Evolutionary conservation across 495 filamentous ascomycete species (phyloP).

Genomic region (Trypethelium eluteriae): DNA sequence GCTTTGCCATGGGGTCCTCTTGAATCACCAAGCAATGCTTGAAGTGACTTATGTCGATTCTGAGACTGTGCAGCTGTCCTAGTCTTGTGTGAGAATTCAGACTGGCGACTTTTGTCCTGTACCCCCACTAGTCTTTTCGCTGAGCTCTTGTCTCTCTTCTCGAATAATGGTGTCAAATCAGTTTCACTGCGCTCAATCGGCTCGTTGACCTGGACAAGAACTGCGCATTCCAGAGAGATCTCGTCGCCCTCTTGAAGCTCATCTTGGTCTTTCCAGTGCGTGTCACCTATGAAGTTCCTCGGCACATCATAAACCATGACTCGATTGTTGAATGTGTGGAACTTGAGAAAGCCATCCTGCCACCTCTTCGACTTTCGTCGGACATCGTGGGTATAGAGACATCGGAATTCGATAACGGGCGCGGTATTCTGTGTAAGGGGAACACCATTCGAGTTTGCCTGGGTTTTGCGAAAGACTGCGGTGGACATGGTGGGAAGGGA

Average conservation of each 20-base stretch:
- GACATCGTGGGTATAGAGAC: conserved; percentile 79
- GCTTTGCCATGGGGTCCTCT: conserved; percentile 44
- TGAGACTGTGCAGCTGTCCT: conserved; percentile 16
- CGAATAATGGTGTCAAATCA: conserved; percentile 64
- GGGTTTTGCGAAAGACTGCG: conserved; percentile 18
- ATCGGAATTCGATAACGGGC: conserved; percentile 67
- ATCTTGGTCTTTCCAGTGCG: conserved; percentile 64
- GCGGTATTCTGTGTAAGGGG: conserved; percentile 55
- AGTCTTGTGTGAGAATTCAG: neutral
- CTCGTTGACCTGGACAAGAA: conserved; percentile 73
- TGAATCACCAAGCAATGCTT: conserved; percentile 51
- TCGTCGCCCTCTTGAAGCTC: conserved; percentile 71
- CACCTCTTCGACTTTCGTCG: conserved; percentile 81
- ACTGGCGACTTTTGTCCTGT: conserved; percentile 8
- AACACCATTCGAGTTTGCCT: conserved; percentile 23
- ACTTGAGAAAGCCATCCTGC: conserved; percentile 84
- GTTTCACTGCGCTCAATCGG: conserved; percentile 62
- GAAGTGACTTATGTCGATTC: conserved; percentile 48
- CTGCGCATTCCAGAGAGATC: conserved; percentile 65
- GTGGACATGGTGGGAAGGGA: conserved; percentile 15
- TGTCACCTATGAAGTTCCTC: conserved; percentile 75
- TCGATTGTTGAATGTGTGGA: conserved; percentile 84
- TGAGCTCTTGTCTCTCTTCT: conserved; percentile 48
- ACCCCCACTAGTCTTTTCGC: neutral
- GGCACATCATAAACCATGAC: conserved; percentile 82